A percentile compares a stretch with the other conserved stretches of the same genome.
Evolutionary conservation across 2,329 filamentous ascomycete species (phyloP).

Genomic region (Diplodia intermedia): DNA sequence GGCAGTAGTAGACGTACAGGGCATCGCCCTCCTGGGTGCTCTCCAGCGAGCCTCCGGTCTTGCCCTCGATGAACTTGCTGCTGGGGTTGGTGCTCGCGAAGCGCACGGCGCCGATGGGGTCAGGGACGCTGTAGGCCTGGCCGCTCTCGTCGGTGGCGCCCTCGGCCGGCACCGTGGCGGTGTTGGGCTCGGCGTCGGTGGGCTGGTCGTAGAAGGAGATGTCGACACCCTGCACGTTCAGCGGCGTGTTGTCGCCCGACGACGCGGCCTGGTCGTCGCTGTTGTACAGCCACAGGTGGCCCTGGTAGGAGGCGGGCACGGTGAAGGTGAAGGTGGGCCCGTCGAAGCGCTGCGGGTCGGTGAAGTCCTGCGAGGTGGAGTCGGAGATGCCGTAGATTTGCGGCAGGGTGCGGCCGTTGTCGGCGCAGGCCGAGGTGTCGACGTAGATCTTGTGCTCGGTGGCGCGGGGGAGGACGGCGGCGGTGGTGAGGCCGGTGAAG

Average conservation of each 20-base stretch:
- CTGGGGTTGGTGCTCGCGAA: conserved; percentile 22
- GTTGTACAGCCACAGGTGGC: conserved; percentile 29
- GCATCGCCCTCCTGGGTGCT: conserved; percentile 19
- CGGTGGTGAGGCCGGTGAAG: conserved; percentile 4
- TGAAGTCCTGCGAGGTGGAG: conserved; percentile 20
- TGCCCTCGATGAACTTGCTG: conserved; percentile 23
- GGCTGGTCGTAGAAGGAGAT: conserved; percentile 26
- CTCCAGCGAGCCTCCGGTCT: conserved; percentile 16
- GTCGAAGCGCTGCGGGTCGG: conserved; percentile 23
- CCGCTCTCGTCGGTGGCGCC: neutral
- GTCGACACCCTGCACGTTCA: conserved; percentile 22
- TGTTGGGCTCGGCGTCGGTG: conserved; percentile 14
- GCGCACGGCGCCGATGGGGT: conserved; percentile 19
- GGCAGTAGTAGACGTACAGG: conserved; percentile 28
- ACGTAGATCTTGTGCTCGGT: conserved; percentile 28
- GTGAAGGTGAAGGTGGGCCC: conserved; percentile 29
- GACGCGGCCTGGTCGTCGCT: conserved; percentile 25
- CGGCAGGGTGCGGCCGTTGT: conserved; percentile 22
- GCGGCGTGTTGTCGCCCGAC: conserved; percentile 18
- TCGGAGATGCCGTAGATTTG: conserved; percentile 25
- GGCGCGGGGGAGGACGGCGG: conserved; percentile 19
- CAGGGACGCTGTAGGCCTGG: conserved; percentile 3
- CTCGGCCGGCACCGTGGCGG: conserved; percentile 18
- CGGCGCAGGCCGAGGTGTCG: conserved; percentile 20
- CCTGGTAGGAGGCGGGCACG: conserved; percentile 27